Base-by-base conservation (phyloP, 164 flowering plant genomes). In the Protea cynaroides region DNA sequence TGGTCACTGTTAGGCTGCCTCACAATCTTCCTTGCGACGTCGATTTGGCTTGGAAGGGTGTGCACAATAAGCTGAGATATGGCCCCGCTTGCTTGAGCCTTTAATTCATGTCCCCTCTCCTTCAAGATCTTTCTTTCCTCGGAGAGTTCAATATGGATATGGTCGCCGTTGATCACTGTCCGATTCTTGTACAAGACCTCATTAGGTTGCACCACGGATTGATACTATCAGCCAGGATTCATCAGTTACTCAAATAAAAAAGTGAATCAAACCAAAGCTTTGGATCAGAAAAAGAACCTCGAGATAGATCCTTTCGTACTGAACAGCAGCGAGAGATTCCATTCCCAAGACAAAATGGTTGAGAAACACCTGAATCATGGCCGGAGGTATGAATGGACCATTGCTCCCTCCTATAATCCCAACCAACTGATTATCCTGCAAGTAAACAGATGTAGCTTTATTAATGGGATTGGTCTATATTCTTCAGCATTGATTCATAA, bases 321-420 rank as follows among this genome's bases (percentile, higher is more conserved):
- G 81, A 64, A 95, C 87, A 52, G 99, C 85, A 18, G 79, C 78
- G 34, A 87, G 70, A 65, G 98, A 94, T 25, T 87, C 84, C 89
- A 92, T 81, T 25, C 88, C 86, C 47, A 78, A 54, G 62, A 84
- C 50, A 63, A 85, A 92, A 68, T 86, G 80, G 74, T 90, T 92
- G 0, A 95, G 65, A 51, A 92, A 90, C 40, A 90, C 89, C 58
- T 92, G 96, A 52, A 67, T 51, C 8, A 92, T 91, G 25, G 97
- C 97, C 0, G 94, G 89, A 43, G 85, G 83, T 23, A 92, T 95
- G 66, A 69, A 19, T 29, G 83, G 12, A 3, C 99, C 97, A 7
- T 97, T 97, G 64, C 94, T 87, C 0, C 88, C 97, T 1, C 99
- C 97, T 21, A 90, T 56, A 0, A 81, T 96, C 25, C 94, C 99